Evolutionary conservation across 1,284 basidiomycete genomes (phyloP).

Genomic region (Laetiporus sulphureus): DNA sequence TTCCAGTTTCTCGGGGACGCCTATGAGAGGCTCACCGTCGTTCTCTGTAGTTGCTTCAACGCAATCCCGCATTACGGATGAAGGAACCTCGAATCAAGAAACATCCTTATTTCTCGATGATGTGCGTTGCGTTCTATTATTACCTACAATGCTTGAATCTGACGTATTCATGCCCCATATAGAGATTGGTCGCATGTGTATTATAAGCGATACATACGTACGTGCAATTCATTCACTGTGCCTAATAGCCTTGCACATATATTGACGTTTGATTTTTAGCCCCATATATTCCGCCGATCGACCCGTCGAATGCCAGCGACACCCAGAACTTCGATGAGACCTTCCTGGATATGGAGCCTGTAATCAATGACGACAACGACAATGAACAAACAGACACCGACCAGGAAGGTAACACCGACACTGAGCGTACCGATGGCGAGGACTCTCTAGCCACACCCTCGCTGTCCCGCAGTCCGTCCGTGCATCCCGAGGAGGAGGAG

Average conservation of each 20-base stretch:
- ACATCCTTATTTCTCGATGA: conserved; percentile 95
- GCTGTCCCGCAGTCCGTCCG: conserved; percentile 66
- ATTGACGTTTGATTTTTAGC: conserved; percentile 39
- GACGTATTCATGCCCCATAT: conserved; percentile 15
- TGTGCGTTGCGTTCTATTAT: conserved; percentile 46
- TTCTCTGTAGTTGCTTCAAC: conserved; percentile 77
- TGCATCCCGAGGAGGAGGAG: conserved; percentile 45
- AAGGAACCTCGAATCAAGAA: conserved; percentile 90
- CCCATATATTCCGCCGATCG: conserved; percentile 94
- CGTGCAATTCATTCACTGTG: conserved; percentile 3
- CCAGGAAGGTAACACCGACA: conserved; percentile 46
- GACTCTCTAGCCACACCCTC: conserved; percentile 64
- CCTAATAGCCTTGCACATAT: conserved; percentile 1
- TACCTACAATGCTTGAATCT: too few species aligned
- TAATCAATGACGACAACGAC: conserved; percentile 68
- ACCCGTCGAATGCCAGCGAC: conserved; percentile 90
- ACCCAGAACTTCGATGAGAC: conserved; percentile 97
- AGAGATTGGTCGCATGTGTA: conserved; percentile 93
- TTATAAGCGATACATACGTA: conserved; percentile 90
- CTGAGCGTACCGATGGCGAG: conserved; percentile 67
- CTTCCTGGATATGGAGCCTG: conserved; percentile 91
- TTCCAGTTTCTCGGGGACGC: conserved; percentile 3
- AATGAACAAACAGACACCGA: conserved; percentile 34
- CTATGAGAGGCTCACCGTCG: conserved; percentile 12
- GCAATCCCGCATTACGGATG: conserved; percentile 85